Evolutionary conservation across 495 filamentous ascomycete species (phyloP).

Genomic region (Aspergillus baeticus): DNA sequence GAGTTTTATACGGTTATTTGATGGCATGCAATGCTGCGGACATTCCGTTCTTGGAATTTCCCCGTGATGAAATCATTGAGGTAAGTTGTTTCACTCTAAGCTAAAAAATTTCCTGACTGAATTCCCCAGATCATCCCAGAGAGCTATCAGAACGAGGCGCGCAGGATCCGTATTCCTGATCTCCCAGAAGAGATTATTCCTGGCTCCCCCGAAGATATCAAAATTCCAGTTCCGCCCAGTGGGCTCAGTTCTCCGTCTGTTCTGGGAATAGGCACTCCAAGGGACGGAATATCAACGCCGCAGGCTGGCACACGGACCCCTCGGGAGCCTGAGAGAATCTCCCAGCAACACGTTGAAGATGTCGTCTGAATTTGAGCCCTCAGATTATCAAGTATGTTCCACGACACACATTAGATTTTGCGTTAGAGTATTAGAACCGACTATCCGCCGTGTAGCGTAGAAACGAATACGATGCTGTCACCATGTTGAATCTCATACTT

Average conservation of each 20-base stretch:
- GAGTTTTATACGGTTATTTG: conserved; percentile 94
- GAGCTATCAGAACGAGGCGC: conserved; percentile 93
- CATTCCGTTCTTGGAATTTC: conserved; percentile 91
- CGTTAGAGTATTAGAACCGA: conserved; percentile 4
- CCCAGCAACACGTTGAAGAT: conserved; percentile 50
- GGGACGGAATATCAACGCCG: conserved; percentile 41
- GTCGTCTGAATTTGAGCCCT: conserved; percentile 42
- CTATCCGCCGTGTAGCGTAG: conserved; percentile 92
- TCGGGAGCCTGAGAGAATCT: conserved; percentile 47
- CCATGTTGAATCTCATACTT: conserved; percentile 74
- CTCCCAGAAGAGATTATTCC: conserved; percentile 63
- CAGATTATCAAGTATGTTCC: too few species aligned
- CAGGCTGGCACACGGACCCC: conserved; percentile 43
- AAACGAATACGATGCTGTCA: conserved; percentile 94
- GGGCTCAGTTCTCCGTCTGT: conserved; percentile 50
- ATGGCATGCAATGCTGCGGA: conserved; percentile 98
- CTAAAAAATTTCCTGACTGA: conserved; percentile 16
- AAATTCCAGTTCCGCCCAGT: conserved; percentile 71
- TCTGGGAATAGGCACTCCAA: conserved; percentile 46
- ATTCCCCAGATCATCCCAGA: conserved; percentile 79
- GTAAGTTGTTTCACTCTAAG: conserved; percentile 35
- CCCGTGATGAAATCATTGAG: conserved; percentile 96
- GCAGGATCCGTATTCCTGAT: conserved; percentile 74
- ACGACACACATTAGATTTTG: conserved; percentile 1
- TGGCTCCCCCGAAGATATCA: conserved; percentile 77